Base-by-base conservation (phyloP, 225 moss, liverwort and hornwort species). In the Pseudisothecium myosuroides region DNA sequence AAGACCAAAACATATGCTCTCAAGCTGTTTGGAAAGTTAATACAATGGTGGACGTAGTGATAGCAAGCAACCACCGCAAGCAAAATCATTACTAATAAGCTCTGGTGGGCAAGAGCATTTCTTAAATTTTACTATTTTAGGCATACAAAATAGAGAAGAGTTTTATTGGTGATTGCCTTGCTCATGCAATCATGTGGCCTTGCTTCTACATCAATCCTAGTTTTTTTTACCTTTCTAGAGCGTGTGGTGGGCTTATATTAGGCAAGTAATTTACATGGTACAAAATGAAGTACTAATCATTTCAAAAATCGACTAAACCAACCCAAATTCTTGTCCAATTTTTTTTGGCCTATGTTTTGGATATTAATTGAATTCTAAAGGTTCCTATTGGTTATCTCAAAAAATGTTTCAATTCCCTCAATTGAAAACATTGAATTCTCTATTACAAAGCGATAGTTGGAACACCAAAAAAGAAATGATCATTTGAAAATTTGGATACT, bases 41-140 rank as follows among this genome's bases (percentile, higher is more conserved):
- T 2, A 15, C 34, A 34, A 34, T 36, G 5, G 36, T 0, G 0
- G 3, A 65, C 2, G 1, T 10, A 65, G 10, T 65, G 17, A 65
- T 1, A 5, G 5, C 36, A 36, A 34, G 34, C 2, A 3, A 6
- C 36, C 10, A 34, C 1, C 0, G 5, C 1, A 0, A 18, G 18
- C 0, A 0, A 65, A 36, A 36, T 18, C 10, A 34, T 64, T 34
- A 10, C 5, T 65, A 36, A 1, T 1, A 65, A 65, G 18, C 65
- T 65, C 2, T 19, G 0, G 55, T 17, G 0, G 18, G 4, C 2
- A n/a, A 68, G 12, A 68, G 7, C 12, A n/a, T 12, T n/a, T 22
- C 1, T 20, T 12, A 68, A 12, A 19, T 18, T 65, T n/a, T n/a
- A n/a, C n/a, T n/a, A n/a, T n/a, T n/a, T 12, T 21, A 2, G n/a